These are phyloP conservation scores for Pythium periplocum DNA, from an alignment of 352 stramenopile species.

Conservation along the genomic window DNA sequence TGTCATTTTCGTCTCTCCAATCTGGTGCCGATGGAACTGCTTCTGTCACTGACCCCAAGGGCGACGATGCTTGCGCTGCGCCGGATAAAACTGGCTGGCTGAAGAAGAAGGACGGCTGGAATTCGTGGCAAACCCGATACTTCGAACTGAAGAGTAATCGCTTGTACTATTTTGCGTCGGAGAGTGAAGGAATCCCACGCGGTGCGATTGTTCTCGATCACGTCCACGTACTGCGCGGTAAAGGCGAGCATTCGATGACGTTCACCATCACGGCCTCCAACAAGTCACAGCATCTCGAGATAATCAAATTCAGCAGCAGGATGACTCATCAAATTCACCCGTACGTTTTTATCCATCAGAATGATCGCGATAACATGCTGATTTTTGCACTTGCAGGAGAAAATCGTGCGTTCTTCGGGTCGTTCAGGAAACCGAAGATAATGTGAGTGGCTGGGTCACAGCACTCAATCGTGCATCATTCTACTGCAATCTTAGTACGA, in stretches of 20 bases:
- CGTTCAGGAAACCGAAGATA: conserved; percentile 45
- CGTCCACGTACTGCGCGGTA: conserved; percentile 54
- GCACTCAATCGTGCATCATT: conserved; percentile 69
- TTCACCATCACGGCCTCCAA: conserved; percentile 71
- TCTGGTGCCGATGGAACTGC: conserved; percentile 12
- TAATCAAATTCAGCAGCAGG: conserved; percentile 69
- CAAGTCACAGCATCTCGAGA: conserved; percentile 43
- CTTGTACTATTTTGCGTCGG: conserved; percentile 72
- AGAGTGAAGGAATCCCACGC: conserved; percentile 64
- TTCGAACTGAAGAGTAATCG: conserved; percentile 81
- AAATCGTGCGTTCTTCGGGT: conserved; percentile 66
- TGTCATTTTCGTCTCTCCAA: conserved; percentile 49
- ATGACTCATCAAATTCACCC: conserved; percentile 60
- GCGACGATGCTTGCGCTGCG: conserved; percentile 23
- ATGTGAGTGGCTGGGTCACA: conserved; percentile 48
- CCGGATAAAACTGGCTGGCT: conserved; percentile 73
- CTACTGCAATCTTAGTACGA: conserved; percentile 51
- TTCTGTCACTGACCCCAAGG: conserved; percentile 7
- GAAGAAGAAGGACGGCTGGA: conserved; percentile 78
- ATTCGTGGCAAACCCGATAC: conserved; percentile 70
- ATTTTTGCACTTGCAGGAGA: conserved; percentile 14
- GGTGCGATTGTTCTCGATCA: conserved; percentile 71
- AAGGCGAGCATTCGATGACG: conserved; percentile 50
- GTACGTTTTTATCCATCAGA: conserved; percentile 19
- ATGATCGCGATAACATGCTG: no score